Conservation (phyloP, 176 grass and related monocot genomes). For the Chrysopogon serrulatus region DNA sequence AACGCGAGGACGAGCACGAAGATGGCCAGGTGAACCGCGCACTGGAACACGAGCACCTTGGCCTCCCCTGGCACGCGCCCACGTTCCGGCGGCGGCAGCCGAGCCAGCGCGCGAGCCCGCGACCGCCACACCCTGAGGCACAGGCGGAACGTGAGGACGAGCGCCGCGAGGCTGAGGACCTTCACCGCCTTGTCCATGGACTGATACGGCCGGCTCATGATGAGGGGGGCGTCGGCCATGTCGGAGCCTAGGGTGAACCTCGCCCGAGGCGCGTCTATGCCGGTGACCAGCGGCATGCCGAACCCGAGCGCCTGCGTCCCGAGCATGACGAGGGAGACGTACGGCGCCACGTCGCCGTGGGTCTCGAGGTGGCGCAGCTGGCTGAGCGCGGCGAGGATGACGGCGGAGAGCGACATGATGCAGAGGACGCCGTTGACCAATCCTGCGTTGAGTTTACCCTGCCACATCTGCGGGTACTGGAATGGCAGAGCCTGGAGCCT, state of each 20-base stretch:
- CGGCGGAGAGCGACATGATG: constrained; percentile 20
- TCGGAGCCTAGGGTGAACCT: background rate
- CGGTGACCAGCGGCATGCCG: constrained; percentile 42
- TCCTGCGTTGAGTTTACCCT: constrained; percentile 28
- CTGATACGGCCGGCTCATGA: background rate
- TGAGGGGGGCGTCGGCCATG: background rate
- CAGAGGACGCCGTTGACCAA: constrained; percentile 42
- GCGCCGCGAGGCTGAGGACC: constrained; percentile 23
- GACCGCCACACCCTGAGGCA: constrained; percentile 46
- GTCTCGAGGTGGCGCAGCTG: constrained; percentile 34
- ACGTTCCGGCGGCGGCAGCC: constrained; percentile 28
- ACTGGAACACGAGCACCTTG: constrained; percentile 24
- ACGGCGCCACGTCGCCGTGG: constrained; percentile 25
- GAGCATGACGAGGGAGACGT: constrained; percentile 51
- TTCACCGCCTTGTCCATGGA: constrained; percentile 27
- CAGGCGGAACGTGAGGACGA: constrained; percentile 40
- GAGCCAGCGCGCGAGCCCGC: constrained; percentile 21
- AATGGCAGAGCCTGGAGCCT: constrained; percentile 41
- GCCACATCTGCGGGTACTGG: constrained; percentile 21
- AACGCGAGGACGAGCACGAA: constrained; percentile 5
- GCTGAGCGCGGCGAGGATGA: constrained; percentile 22
- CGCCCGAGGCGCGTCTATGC: constrained; percentile 36
- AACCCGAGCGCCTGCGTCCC: constrained; percentile 42
- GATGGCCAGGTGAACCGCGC: constrained; percentile 2
- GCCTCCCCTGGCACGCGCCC: constrained; percentile 45